Base-by-base conservation (phyloP, 1,284 basidiomycete genomes). In the Athelia psychrophila region DNA sequence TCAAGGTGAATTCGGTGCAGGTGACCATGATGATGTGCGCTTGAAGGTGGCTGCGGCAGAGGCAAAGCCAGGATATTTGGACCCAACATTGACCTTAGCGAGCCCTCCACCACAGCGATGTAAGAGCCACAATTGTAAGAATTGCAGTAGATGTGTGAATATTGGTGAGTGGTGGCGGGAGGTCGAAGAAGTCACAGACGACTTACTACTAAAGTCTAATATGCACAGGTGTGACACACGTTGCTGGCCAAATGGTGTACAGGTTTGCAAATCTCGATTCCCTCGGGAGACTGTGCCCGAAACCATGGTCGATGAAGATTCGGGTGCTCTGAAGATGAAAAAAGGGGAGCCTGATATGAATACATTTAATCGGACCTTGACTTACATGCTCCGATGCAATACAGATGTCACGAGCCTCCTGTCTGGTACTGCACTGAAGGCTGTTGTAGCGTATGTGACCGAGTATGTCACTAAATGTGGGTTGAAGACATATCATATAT, bases 381-480 rank as follows among this genome's bases (percentile, higher is more conserved):
- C 66, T 19, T 74, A 68, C 58, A 27, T 73, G 0, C 46, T 71
- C 9, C 48, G 63, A 16, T 69, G 66, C 47, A 74, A 73, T 53
- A 65, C 68, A 12, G 68, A 74, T 64, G 64, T 70, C 2, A 71
- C 68, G 2, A 61, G 60, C 53, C 48, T 73, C 9, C 36, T 62
- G 4, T 71, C 68, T 30, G 69, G 71, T 2, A 72, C 68, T 18
- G 64, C 66, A 3, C 60, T 74, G 3, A 72, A 70, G 51, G 62
- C 68, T 23, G 63, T 72, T 2, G 52, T 74, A 5, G 55, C 59
- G 8, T 75, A 74, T 64, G 60, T 74, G 2, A 64, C 70, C 3
- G 69, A 75, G 51, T 75, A 74, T 59, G 63, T 75, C 20, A 73
- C 70, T 0, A 75, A 75, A 49, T 44, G 56, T 5, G 25, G 51